Evolutionary conservation across 768 basidiomycete genomes (phyloP), one percentile per base, ranked within the genome.

Genomic region (Tylopilus intermedius): DNA sequence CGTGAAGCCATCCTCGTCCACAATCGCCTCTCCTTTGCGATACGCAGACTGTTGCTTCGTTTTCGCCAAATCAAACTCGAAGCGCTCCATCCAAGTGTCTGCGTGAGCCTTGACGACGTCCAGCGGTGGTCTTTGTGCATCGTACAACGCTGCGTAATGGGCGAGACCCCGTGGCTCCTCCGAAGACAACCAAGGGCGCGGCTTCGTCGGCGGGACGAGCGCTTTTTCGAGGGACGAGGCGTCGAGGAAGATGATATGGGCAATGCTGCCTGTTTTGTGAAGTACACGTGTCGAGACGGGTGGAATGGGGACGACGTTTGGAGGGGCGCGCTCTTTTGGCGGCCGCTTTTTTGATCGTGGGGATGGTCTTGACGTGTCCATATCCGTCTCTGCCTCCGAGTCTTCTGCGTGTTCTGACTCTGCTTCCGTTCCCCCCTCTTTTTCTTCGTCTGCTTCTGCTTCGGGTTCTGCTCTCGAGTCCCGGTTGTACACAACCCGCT

Each of bases 1-100:
- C 10, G 92, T 95, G 67, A 95, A 97, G 2, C 94, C 94, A 56
- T 97, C 94, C 54, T 89, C 92, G 66, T 97, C 94, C 40, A 95
- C 88, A 51, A 95, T 77, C 6, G 88, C 91, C 62, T 92, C 91
- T 21, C 90, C 90, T 65, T 90, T 90, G 59, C 74, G 78, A 63
- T 88, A 90, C 64, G 81, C 76, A 22, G 82, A 80, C 63, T 79
- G 77, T 58, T 79, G 81, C 64, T 76, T 83, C 57, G 72, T 71
- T 67, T 80, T 82, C 27, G 80, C 79, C 11, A 60, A 45, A 46
- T 68, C 60, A 64, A 83, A 82, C 62, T 95, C 94, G 74, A 82
- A 93, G 24, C 81, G 72, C 30, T 79, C 82, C 68, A 95, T 84
- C 26, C 79, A 80, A 3, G 83, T 80, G 65, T 94, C 90, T 0